Conservation (phyloP, 73 alveolate genomes). For the Stentor coeruleus region DNA sequence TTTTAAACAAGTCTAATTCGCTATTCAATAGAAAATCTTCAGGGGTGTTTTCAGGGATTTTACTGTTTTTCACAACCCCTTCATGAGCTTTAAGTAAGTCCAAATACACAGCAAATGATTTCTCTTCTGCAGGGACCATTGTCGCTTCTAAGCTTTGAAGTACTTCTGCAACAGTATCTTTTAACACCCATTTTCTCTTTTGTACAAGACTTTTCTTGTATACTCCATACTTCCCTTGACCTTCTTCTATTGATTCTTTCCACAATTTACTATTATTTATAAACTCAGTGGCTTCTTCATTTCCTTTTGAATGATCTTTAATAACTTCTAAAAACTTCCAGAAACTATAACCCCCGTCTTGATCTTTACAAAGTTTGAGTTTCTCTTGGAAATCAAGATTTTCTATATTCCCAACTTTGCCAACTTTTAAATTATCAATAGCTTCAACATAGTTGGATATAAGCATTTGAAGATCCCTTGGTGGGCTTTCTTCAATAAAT, state of each 20-base stretch:
- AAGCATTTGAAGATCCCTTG: not conserved
- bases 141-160: no score
- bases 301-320: not conserved
- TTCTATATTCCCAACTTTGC: not conserved
- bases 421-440: not conserved
- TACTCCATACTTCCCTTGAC: no score
- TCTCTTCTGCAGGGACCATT: not conserved
- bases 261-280: not conserved
- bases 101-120: not conserved
- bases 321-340: not conserved
- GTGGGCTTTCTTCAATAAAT: not conserved
- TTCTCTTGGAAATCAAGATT: not conserved
- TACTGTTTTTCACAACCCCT: not conserved
- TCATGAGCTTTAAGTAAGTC: not conserved
- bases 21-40: not conserved
- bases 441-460: not conserved
- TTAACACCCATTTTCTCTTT: no score
- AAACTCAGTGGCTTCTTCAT: not conserved
- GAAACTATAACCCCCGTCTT: not conserved
- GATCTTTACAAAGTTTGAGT: not conserved
- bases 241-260: no score
- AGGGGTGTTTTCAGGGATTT: not conserved
- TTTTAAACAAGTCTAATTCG: not conserved
- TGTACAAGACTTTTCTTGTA: no score
- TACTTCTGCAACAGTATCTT: no score